phyloP scores from a whole-genome alignment of 495 filamentous ascomycete genomes.

The Xylaria curta region DNA sequence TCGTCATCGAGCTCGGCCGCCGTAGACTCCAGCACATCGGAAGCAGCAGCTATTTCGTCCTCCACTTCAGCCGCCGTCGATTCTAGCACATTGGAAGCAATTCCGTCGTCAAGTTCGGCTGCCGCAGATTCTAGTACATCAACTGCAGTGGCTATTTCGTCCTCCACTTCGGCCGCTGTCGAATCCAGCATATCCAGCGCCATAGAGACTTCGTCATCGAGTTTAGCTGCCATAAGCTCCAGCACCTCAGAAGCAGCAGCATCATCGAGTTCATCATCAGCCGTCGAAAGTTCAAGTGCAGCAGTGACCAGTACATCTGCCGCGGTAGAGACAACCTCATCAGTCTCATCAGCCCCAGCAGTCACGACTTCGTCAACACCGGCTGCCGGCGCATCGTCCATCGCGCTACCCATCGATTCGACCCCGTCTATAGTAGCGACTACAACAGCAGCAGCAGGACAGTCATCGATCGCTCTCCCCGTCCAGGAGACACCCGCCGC shows the following conservation, averaged over 20 bases:
- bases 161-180: not conserved
- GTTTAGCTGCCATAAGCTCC: not conserved
- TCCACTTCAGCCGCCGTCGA: not conserved
- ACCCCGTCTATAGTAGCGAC: conserved; percentile 18
- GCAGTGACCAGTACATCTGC: not conserved
- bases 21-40: not conserved
- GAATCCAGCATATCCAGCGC: conserved; percentile 2
- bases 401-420: conserved; percentile 3
- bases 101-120: not conserved
- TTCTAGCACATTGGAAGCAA: not conserved
- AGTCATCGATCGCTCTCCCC: conserved; percentile 29
- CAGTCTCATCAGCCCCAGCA: not conserved
- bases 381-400: conserved; percentile 24
- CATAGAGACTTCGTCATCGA: not conserved
- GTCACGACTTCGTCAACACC: conserved; percentile 16
- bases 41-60: not conserved
- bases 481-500: conserved; percentile 27
- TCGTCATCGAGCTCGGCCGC: not conserved
- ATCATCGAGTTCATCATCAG: conserved; percentile 2
- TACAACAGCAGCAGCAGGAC: conserved; percentile 26
- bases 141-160: not conserved
- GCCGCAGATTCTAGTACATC: not conserved
- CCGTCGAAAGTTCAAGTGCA: conserved; percentile 7
- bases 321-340: not conserved
- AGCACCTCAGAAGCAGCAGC: not conserved